Evolutionary conservation across 805 yeast species (phyloP), one percentile per base, ranked within the genome.

Genomic region (Novakomyces olei): DNA sequence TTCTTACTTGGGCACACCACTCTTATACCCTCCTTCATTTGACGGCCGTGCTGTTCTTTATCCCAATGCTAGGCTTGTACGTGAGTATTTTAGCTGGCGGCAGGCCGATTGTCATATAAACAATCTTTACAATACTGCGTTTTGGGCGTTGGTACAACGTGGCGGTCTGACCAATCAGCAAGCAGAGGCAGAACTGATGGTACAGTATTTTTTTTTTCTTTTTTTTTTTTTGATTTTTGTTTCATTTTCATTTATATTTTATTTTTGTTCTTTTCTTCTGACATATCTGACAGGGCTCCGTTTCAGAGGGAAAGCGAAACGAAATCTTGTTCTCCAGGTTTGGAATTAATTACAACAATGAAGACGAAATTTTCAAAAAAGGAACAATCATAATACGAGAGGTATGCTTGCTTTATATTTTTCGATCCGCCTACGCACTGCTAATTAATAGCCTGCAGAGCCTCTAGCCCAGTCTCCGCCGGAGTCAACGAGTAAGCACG

Each of bases 41-140:
- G 98, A 88, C 51, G 81, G 91, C 0, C 57, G 98, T 30, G 91
- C 91, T 2, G 88, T 88, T 5, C 53, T 69, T 1, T 88, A 88
- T 43, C 98, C 98, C 0, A 67, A 62, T 34, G 40, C 57, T 12
- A 44, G 55, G 4, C 54, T 58, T 1, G 58, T 85, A 1, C 60
- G 78, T 35, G 96, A 85, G 50, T 88, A 88, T 48, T 65, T 88
- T 40, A 58, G 76, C 36, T 88, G 98, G 98, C 63, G 98, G 41
- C 95, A 79, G 48, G 96, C 74, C 1, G 98, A 88, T 48, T 88
- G 63, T 33, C 98, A 88, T 54, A 88, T 88, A 35, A 88, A 88
- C 50, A 88, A 88, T 49, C 53, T 88, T 37, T 88, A 85, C 57
- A 88, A 88, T 47, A 88, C 98, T 0, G 60, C 80, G 1, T 88